Base-by-base conservation (phyloP, 1,284 basidiomycete genomes). In the Phlebopus sp. region DNA sequence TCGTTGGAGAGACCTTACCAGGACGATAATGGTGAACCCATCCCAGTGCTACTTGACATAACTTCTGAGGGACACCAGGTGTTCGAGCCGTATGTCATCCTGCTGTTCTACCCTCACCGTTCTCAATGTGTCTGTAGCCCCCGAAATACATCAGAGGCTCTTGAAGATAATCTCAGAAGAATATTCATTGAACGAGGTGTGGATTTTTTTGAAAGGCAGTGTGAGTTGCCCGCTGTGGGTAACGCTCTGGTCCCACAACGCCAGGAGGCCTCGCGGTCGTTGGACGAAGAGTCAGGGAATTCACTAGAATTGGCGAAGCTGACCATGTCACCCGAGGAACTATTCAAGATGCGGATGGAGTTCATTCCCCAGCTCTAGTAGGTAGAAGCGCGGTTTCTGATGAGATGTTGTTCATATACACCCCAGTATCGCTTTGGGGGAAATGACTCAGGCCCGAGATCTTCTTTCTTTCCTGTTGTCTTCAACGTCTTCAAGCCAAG, bases 1-100 rank as follows among this genome's bases (percentile, higher is more conserved):
- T 83, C 86, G 1, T 74, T 90, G 34, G 88, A 91, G 62, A 72
- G 80, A 38, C 86, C 85, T 0, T 89, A 90, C 69, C 89, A 83
- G 66, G 83, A 88, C 58, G 87, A 90, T 53, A 67, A 75, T 35
- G 85, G 82, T 11, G 69, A 78, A 36, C 72, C 62, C 11, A 77
- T 89, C 23, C 82, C 79, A 18, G 70, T 74, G n/a, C 66, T 90
- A 23, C 66, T 77, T 13, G 88, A 91, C 58, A 86, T 91, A 46
- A 74, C 77, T 9, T 72, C 75, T n/a, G 81, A 85, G 37, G 85
- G 87, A 34, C 74, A 81, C 53, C 76, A 78, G 45, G 69, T 84
- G 42, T 82, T 82, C 50, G 84, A 90, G 70, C 76, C 81, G 82
- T 88, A 70, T 5, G 27, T 29, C 27, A 11, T 56, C 82, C 68